Base-by-base conservation (phyloP, 2,329 filamentous ascomycete genomes). In the Penicillium sp. region DNA sequence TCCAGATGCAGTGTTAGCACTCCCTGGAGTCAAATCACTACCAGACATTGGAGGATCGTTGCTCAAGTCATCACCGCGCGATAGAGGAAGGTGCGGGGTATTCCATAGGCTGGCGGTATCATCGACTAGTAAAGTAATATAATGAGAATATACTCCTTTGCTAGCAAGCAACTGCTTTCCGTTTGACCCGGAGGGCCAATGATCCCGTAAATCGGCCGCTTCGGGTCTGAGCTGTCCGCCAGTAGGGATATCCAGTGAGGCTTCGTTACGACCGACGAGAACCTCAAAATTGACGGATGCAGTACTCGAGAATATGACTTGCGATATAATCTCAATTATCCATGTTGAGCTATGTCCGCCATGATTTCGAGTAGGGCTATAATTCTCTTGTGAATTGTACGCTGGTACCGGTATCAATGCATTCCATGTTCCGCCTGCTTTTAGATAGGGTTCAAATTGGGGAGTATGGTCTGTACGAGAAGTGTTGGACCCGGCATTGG, bases 391-490 rank as follows among this genome's bases (percentile, higher is more conserved):
- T 52, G 91, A 85, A 63, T 95, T 90, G 65, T 89, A 82, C 58
- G 94, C 90, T 0, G 94, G 94, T 0, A 99, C 89, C 5, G 87
- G 83, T 66, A 99, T 85, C 72, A 89, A 87, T 61, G 92, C 91
- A 70, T 88, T 87, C 91, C 93, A 99, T 50, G 85, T 88, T 7
- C 92, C 93, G 31, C 93, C 95, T 8, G 95, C 93, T 82, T 98
- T 98, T 73, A 99, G 85, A 82, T 97, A 94, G 51, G 95, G 94
- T 79, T 99, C 95, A 72, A 95, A 99, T 70, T 96, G 91, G 17
- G 95, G 95, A 1, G 90, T 85, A 51, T 91, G 92, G 79, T 93
- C 89, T 56, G 84, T 83, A 56, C 88, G 85, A 1, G 90, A 85
- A 56, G 89, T 84, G 61, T 89, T 86, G 69, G 91, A 89, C 74